phyloP scores from a whole-genome alignment of 257 asterid genomes.

The Nyctanthes arbortristis region DNA sequence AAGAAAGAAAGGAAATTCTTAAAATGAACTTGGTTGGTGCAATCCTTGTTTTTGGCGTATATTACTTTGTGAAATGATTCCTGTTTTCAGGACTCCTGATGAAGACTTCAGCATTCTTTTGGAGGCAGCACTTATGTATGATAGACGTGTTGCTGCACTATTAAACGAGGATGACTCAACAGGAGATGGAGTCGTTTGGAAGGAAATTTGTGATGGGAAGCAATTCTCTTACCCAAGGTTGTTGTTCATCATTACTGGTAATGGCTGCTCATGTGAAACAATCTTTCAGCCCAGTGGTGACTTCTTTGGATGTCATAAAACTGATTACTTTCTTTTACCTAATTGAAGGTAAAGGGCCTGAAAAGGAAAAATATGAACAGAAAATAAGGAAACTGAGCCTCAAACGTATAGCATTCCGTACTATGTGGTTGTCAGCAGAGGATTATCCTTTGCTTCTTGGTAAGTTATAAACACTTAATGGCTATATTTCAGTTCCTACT shows the following conservation, averaged over 20 bases:
- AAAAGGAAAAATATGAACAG: conserved; percentile 89
- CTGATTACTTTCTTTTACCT: conserved; percentile 7
- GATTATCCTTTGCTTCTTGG: conserved; percentile 98
- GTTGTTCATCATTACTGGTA: conserved; percentile 93
- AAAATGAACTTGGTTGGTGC: neutral
- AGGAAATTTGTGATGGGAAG: conserved; percentile 58
- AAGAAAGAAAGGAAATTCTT: neutral
- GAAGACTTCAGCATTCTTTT: conserved; percentile 91
- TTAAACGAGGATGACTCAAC: conserved; percentile 69
- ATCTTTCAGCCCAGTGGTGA: neutral
- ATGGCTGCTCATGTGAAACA: conserved; percentile 19
- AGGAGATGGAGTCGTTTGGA: conserved; percentile 69
- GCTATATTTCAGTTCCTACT: neutral
- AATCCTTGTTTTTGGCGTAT: neutral
- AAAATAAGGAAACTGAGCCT: conserved; percentile 76
- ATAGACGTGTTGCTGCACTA: conserved; percentile 84
- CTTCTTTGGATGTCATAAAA: conserved; percentile 4
- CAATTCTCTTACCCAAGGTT: conserved; percentile 70
- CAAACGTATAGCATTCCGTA: conserved; percentile 91
- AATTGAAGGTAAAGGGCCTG: conserved; percentile 91
- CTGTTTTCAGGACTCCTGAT: conserved; percentile 80
- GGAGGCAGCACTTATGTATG: conserved; percentile 98
- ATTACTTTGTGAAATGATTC: conserved; percentile 13
- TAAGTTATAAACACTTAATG: conserved; percentile 29
- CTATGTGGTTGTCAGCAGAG: conserved; percentile 97